phyloP scores from a whole-genome alignment of 768 basidiomycete species.

The Lentinula sp. region DNA sequence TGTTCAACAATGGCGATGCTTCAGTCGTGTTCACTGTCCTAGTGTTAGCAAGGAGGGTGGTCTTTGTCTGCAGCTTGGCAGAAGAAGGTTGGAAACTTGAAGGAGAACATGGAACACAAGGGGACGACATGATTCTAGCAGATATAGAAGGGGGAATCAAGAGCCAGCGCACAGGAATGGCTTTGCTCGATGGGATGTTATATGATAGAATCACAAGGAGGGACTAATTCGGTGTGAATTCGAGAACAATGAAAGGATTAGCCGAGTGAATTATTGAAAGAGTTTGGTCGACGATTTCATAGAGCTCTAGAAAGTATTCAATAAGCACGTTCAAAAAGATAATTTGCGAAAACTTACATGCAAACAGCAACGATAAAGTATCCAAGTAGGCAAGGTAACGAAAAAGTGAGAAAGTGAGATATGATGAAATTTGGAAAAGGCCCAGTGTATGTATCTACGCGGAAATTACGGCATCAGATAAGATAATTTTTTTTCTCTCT shows the following conservation, averaged over 20 bases:
- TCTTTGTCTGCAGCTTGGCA: constrained; percentile 7
- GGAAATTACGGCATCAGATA: background rate
- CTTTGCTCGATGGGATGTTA: background rate
- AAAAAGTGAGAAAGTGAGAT: background rate
- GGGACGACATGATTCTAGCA: background rate
- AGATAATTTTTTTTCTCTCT: background rate
- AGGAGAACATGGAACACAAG: background rate
- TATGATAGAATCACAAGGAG: background rate
- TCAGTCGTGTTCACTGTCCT: background rate
- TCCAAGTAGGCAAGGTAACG: too few species aligned
- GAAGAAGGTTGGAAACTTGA: constrained; percentile 2
- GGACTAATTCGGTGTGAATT: background rate
- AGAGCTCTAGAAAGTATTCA: background rate
- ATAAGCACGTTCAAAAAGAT: background rate
- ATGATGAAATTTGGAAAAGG: background rate
- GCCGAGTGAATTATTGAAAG: background rate
- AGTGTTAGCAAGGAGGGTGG: constrained; percentile 1
- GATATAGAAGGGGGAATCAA: background rate
- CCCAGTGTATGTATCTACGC: background rate
- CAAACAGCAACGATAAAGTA: background rate
- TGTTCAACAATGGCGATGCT: background rate
- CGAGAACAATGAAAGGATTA: background rate
- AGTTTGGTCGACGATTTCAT: background rate
- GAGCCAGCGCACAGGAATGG: background rate
- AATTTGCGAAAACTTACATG: background rate